These are phyloP conservation scores for Pisolithus albus DNA, from an alignment of 768 basidiomycete species.

Conservation along the genomic window DNA sequence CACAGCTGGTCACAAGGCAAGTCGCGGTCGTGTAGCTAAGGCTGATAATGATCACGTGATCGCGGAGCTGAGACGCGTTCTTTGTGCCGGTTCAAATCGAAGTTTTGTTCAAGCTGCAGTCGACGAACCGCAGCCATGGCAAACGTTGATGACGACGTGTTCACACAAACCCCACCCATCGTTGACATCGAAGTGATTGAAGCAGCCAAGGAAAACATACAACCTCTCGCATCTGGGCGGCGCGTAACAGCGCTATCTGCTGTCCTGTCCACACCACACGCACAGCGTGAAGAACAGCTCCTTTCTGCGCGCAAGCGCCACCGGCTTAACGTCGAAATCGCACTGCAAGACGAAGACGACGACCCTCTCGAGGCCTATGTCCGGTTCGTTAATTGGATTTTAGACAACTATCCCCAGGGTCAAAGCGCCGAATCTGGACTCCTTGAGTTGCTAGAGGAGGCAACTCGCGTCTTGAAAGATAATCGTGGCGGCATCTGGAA, in stretches of 20 bases:
- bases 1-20: too few species aligned
- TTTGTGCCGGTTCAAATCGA: too few species aligned
- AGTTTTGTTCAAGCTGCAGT: too few species aligned
- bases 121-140: slow-evolving; percentile 13
- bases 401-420: slow-evolving; percentile 93
- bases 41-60: too few species aligned
- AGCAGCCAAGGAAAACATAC: slow-evolving; percentile 82
- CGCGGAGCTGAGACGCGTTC: too few species aligned
- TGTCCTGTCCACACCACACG: slow-evolving; percentile 70
- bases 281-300: slow-evolving; percentile 65
- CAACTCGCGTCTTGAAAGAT: slow-evolving; percentile 78
- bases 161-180: slow-evolving; percentile 38
- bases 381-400: slow-evolving; percentile 82
- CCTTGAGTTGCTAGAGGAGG: slow-evolving; percentile 88
- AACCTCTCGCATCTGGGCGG: slow-evolving; percentile 72
- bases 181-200: slow-evolving; percentile 80
- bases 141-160: slow-evolving; percentile 36
- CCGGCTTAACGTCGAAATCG: slow-evolving; percentile 65
- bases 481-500: slow-evolving; percentile 68
- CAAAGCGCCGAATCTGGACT: slow-evolving; percentile 84
- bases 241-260: slow-evolving; percentile 72
- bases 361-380: slow-evolving; percentile 83
- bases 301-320: slow-evolving; percentile 57
- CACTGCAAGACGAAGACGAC: slow-evolving; percentile 68
- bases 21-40: too few species aligned